phyloP scores from a whole-genome alignment of 73 alveolate species.

The Tetrahymena borealis region DNA sequence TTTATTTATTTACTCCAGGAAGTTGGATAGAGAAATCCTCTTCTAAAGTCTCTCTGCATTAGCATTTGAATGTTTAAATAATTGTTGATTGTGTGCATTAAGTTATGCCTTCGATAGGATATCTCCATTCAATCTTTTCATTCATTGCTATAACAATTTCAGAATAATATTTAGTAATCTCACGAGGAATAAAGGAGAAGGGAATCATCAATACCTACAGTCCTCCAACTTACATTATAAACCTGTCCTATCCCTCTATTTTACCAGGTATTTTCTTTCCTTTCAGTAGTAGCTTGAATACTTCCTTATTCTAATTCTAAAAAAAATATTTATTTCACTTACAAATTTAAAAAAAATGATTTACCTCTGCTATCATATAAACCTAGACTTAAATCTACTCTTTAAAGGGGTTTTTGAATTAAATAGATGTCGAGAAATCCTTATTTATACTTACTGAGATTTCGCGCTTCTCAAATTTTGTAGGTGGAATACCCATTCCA shows the following conservation, averaged over 20 bases:
- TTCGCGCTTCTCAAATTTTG: constrained; percentile 84
- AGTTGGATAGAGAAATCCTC: neutral
- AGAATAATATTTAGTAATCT: constrained; percentile 87
- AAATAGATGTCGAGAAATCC: constrained; percentile 83
- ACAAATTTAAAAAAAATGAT: neutral
- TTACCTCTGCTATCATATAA: constrained; percentile 52
- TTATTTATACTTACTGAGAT: constrained; percentile 86
- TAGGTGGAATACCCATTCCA: constrained; percentile 96
- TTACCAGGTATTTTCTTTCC: constrained; percentile 79
- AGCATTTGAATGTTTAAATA: neutral
- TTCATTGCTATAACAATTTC: constrained; percentile 74
- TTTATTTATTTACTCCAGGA: neutral
- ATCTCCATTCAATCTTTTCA: neutral
- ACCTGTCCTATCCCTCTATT: constrained; percentile 77
- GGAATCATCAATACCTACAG: constrained; percentile 80
- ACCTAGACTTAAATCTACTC: constrained; percentile 66
- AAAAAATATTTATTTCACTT: neutral
- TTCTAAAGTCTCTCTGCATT: neutral
- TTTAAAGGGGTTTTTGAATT: constrained; percentile 95
- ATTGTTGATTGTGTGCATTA: neutral
- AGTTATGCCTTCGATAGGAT: neutral
- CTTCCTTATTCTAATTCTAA: constrained; percentile 48
- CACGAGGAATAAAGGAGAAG: constrained; percentile 78
- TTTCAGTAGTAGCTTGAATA: constrained; percentile 76
- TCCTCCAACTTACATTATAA: constrained; percentile 80